Evolutionary conservation across 2,329 filamentous ascomycete genomes (phyloP).

Genomic region (Fusarium praegraminearum): DNA sequence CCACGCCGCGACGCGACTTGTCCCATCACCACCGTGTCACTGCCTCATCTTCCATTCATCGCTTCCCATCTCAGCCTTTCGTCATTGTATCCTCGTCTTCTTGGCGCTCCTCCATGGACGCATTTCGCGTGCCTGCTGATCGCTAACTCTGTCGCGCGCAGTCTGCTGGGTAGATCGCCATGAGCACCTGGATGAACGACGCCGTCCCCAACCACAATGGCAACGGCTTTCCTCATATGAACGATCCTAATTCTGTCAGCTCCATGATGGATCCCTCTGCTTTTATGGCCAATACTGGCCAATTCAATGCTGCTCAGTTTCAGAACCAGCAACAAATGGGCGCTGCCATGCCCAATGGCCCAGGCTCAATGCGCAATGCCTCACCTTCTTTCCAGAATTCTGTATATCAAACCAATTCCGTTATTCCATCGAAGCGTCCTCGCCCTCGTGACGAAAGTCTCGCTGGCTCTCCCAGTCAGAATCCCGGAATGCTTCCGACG

Average conservation of each 20-base stretch:
- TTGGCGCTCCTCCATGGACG: slow-evolving; percentile 57
- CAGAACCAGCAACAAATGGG: slow-evolving; percentile 67
- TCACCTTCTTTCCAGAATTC: slow-evolving; percentile 82
- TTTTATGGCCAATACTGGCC: slow-evolving; percentile 70
- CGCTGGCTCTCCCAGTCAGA: slow-evolving; percentile 82
- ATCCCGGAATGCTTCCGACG: slow-evolving; percentile 77
- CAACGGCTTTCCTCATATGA: slow-evolving; percentile 74
- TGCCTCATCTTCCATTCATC: slow-evolving; percentile 56
- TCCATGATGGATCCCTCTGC: slow-evolving; percentile 75
- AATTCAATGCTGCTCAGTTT: slow-evolving; percentile 72
- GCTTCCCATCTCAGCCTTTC: slow-evolving; percentile 56
- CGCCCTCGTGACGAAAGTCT: slow-evolving; percentile 86
- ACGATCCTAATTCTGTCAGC: slow-evolving; percentile 67
- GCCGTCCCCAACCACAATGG: slow-evolving; percentile 77
- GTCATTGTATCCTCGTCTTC: slow-evolving; percentile 45
- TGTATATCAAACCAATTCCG: slow-evolving; percentile 84
- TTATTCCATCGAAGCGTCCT: slow-evolving; percentile 90
- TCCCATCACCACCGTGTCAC: slow-evolving; percentile 61
- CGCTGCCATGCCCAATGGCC: slow-evolving; percentile 80
- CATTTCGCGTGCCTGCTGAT: slow-evolving; percentile 55
- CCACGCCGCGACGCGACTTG: slow-evolving; percentile 59
- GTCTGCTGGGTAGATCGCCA: slow-evolving; percentile 65
- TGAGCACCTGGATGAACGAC: slow-evolving; percentile 81
- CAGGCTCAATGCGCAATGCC: slow-evolving; percentile 82
- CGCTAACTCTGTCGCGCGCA: slow-evolving; percentile 60